Evolutionary conservation across 2,329 filamentous ascomycete species (phyloP), one percentile per base, ranked within the genome.

Genomic region (Daldinia sp.): DNA sequence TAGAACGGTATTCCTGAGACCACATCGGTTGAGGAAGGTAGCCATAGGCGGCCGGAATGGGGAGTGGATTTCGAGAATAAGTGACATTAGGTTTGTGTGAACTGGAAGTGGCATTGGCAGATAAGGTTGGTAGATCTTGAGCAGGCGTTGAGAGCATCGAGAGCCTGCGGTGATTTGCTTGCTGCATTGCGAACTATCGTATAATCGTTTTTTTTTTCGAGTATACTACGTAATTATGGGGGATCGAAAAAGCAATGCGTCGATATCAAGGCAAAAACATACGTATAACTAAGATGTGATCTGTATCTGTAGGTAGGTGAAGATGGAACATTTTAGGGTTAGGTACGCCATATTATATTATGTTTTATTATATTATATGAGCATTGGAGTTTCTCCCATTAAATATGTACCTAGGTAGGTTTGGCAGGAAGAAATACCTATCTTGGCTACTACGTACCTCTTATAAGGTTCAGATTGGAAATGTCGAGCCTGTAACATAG

Each of bases 1-100:
- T 2, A 18, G 44, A 39, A 6, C 42, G 57, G 18, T 61, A 51
- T 42, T 55, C 63, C 13, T 37, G 55, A 3, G 51, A 7, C 42
- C 23, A 56, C 18, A 39, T 55, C 15, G 60, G 54, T 9, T 63
- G 62, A 41, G 68, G 70, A 62, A 65, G 63, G 33, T 68, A 72
- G 6, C 67, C 67, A 48, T 64, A 60, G 7, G 69, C 57, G 30
- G 68, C 58, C 2, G 61, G 64, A 33, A 59, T 37, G 13, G 60
- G 35, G n/a, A 33, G 5, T 3, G 39, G 6, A 18, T 60, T 48
- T n/a, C 54, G 65, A 15, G 63, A 41, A 37, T 65, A 57, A 26
- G 39, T 50, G 10, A 33, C n/a, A 6, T 46, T 62, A 28, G 56
- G 48, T n/a, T 39, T 35, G 37, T 63, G 55, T 39, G 46, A 41